phyloP scores from a whole-genome alignment of 2,329 filamentous ascomycete species.

The Sporothrix pseudoabietina region DNA sequence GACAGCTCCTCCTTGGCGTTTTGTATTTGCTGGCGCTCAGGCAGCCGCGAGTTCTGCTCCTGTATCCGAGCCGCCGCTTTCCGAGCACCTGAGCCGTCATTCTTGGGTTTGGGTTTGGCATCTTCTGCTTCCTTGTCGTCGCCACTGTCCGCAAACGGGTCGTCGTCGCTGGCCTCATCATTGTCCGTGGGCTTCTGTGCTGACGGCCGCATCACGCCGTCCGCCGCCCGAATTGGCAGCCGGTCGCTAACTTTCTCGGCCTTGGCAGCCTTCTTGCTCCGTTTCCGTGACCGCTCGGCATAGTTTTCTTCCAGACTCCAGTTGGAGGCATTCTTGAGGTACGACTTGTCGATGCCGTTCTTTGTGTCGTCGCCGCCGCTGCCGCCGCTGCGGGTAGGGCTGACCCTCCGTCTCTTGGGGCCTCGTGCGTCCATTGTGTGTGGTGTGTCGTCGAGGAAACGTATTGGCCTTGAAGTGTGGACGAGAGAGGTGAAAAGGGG shows the following conservation, averaged over 20 bases:
- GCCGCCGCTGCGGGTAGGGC: conserved; percentile 54
- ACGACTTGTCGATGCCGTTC: conserved; percentile 62
- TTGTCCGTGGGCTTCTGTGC: conserved; percentile 61
- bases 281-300: conserved; percentile 67
- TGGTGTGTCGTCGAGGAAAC: conserved; percentile 3
- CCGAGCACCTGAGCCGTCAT: background rate
- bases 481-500: background rate
- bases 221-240: conserved; percentile 82
- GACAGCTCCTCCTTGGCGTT: conserved; percentile 92
- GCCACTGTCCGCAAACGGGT: conserved; percentile 50
- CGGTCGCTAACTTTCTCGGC: conserved; percentile 72
- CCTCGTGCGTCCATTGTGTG: conserved; percentile 52
- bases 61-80: conserved; percentile 3
- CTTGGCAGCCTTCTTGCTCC: conserved; percentile 63
- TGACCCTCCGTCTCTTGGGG: conserved; percentile 61
- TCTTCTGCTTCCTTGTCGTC: conserved; percentile 51
- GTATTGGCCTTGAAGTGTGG: background rate
- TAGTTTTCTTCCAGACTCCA: conserved; percentile 95
- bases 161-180: conserved; percentile 59
- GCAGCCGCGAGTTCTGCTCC: conserved; percentile 27
- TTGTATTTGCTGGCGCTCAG: conserved; percentile 67
- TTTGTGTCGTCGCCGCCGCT: conserved; percentile 43
- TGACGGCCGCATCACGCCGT: conserved; percentile 67
- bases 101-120: background rate
- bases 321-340: conserved; percentile 72